Evolutionary conservation across 805 yeast genomes (phyloP), one percentile per base, ranked within the genome.

Genomic region (Saturnispora silvae): DNA sequence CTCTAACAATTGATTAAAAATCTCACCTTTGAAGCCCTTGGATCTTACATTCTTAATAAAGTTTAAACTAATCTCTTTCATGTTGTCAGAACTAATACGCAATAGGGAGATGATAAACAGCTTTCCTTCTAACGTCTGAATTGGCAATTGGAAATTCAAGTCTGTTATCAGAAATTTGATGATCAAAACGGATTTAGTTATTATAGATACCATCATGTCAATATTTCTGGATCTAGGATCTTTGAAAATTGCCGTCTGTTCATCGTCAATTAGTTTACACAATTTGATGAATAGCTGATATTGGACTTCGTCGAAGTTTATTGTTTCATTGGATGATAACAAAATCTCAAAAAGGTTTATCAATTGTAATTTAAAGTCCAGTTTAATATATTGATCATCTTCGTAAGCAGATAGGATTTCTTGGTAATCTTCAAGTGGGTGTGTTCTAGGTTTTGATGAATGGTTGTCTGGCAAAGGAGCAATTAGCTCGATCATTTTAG

Each of bases 271-370:
- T 16, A 64, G 58, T 31, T 37, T 19, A 20, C 35, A 25, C 14
- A 44, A 35, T 20, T 20, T 32, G 7, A 33, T 27, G 11, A 41
- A 31, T 19, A 44, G 22, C 15, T 35, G 32, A 5, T 37, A n/a
- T 20, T 36, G 25, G 5, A 30, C 30, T 25, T 36, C 39, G 20
- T 20, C 16, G 13, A 23, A 32, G 22, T 36, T 36, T 14, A 36
- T 27, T 2, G 34, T 19, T 24, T 31, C 33, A 32, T 37, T 37
- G 17, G 32, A 16, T n/a, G 20, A 14, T 13, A 45, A 19, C 67
- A 53, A 38, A 56, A 59, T 18, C 49, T 76, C 81, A 23, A 79
- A 57, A 4, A 75, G 48, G 17, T 60, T 60, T 11, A 74, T 55
- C 1, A 77, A 70, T 34, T 59, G 58, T 17, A 66, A 52, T 25